Evolutionary conservation across 2,329 filamentous ascomycete species (phyloP).

Genomic region (Purpureocillium lavendulum): DNA sequence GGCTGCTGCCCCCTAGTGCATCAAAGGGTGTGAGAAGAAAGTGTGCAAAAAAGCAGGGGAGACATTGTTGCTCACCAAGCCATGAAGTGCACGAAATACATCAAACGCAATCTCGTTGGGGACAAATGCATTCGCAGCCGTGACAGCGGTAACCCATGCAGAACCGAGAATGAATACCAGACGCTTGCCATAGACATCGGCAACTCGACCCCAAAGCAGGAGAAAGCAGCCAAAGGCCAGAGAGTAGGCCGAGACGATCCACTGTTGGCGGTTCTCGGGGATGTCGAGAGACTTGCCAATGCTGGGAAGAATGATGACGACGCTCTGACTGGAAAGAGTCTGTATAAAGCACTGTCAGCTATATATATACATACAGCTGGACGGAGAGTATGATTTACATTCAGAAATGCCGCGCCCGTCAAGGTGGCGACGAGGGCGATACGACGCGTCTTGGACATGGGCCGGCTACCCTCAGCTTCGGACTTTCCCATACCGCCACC

Average conservation of each 20-base stretch:
- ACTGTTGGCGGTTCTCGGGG: constrained; percentile 51
- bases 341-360: constrained; percentile 14
- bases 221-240: constrained; percentile 61
- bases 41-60: not conserved
- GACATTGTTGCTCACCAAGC: constrained; percentile 31
- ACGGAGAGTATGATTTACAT: constrained; percentile 26
- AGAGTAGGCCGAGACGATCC: constrained; percentile 59
- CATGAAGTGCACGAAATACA: constrained; percentile 57
- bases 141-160: constrained; percentile 51
- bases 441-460: constrained; percentile 40
- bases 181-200: constrained; percentile 59
- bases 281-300: constrained; percentile 49
- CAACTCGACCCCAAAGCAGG: constrained; percentile 58
- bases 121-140: constrained; percentile 54
- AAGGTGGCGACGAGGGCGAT: constrained; percentile 47
- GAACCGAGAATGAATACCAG: constrained; percentile 57
- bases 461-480: constrained; percentile 17
- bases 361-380: not conserved
- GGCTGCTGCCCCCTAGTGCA: constrained; percentile 48
- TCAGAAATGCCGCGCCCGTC: constrained; percentile 47
- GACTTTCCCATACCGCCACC: constrained; percentile 5
- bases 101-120: constrained; percentile 61
- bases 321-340: constrained; percentile 49
- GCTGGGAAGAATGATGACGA: constrained; percentile 55
- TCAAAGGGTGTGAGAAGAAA: not conserved